Percentiles rank a stretch among this genome's conserved stretches.
Evolutionary conservation across 768 basidiomycete species (phyloP).

Genomic region (Boletus rufocinnamomeus): DNA sequence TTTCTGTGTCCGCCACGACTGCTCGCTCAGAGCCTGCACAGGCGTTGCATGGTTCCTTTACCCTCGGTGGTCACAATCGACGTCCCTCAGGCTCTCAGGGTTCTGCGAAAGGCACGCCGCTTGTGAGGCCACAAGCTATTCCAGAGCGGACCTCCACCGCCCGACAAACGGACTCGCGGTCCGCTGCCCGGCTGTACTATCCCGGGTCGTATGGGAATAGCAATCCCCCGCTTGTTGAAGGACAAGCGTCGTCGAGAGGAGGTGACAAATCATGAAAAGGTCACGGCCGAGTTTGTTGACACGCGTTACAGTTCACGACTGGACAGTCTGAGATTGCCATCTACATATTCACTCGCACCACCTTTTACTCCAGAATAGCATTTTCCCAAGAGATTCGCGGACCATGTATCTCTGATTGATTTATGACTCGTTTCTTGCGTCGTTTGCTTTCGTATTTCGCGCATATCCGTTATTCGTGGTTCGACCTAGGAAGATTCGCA

Average conservation of each 20-base stretch:
- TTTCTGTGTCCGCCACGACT: slow-evolving; percentile 45
- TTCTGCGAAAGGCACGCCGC: slow-evolving; percentile 24
- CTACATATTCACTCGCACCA: slow-evolving; percentile 10
- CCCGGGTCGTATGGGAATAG: slow-evolving; percentile 25
- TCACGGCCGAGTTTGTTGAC: slow-evolving; percentile 1
- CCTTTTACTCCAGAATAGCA: slow-evolving; percentile 7
- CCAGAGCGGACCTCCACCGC: slow-evolving; percentile 21
- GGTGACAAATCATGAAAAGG: slow-evolving; percentile 29
- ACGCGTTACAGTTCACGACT: slow-evolving; percentile 7
- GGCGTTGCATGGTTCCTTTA: slow-evolving; percentile 19
- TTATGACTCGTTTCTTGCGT: slow-evolving; percentile 32
- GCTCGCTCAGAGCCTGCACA: slow-evolving; percentile 47
- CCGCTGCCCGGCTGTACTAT: slow-evolving; percentile 23
- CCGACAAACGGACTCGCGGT: slow-evolving; percentile 27
- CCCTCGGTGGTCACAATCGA: slow-evolving; percentile 24
- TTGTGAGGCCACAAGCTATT: slow-evolving; percentile 18
- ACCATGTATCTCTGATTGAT: slow-evolving; percentile 34
- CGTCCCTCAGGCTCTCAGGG: slow-evolving; percentile 14
- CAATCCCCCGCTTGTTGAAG: slow-evolving; percentile 13
- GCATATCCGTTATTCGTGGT: slow-evolving; percentile 13
- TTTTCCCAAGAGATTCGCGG: slow-evolving; percentile 21
- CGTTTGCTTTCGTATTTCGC: slow-evolving; percentile 27
- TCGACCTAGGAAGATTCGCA: slow-evolving; percentile 8
- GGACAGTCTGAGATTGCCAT: slow-evolving; percentile 16
- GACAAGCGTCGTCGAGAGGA: slow-evolving; percentile 16